These are phyloP conservation scores for Chenopodium quinoa DNA, from an alignment of 148 eudicot genomes.

Conservation along the genomic window DNA sequence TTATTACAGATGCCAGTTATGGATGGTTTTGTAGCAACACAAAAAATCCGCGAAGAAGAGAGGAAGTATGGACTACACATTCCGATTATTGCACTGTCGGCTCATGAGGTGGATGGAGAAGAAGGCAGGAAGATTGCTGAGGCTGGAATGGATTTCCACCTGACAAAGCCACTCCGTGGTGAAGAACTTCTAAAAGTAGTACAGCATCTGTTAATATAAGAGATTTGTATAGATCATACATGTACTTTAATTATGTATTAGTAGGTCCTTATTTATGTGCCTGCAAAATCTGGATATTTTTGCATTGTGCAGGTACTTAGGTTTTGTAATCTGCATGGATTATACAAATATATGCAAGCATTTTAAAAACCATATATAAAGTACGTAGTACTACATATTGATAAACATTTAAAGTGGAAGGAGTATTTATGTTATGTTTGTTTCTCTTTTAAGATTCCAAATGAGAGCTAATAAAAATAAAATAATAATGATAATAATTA, in stretches of 20 bases:
- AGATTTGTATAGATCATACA: neutral
- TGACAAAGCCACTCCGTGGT: conserved; percentile 53
- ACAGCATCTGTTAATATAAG: conserved; percentile 11
- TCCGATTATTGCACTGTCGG: conserved; percentile 73
- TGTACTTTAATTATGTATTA: neutral
- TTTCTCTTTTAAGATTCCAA: no score
- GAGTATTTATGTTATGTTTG: no score
- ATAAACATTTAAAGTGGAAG: no score
- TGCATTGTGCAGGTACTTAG: neutral
- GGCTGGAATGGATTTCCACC: conserved; percentile 60
- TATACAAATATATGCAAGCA: neutral
- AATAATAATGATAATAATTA: no score
- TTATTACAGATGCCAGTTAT: conserved; percentile 59
- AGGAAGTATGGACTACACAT: conserved; percentile 42
- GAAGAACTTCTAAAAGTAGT: conserved; percentile 37
- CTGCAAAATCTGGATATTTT: neutral
- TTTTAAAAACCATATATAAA: no score
- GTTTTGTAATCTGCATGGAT: neutral
- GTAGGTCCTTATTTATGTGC: neutral
- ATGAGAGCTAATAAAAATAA: no score
- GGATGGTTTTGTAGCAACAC: conserved; percentile 74
- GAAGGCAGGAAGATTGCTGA: conserved; percentile 38
- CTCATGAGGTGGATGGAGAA: conserved; percentile 43
- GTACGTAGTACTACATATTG: no score
- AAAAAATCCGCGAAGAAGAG: conserved; percentile 58